Evolutionary conservation across 2,329 filamentous ascomycete genomes (phyloP).

Genomic region (Coniochaeta sp.): DNA sequence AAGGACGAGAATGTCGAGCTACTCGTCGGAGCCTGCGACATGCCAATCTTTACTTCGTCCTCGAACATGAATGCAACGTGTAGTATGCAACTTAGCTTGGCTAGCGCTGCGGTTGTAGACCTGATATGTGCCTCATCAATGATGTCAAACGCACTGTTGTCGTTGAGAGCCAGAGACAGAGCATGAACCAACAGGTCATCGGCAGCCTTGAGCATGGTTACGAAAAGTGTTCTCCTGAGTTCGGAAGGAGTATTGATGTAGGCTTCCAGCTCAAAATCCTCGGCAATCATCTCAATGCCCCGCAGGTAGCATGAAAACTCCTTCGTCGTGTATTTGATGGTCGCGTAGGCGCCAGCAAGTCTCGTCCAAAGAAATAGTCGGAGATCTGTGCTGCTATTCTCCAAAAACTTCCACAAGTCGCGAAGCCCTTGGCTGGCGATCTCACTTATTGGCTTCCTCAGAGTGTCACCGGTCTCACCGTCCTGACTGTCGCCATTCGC

Average conservation of each 20-base stretch:
- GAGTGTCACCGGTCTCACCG: constrained; percentile 4
- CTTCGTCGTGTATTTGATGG: constrained; percentile 80
- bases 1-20: constrained; percentile 48
- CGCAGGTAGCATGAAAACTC: constrained; percentile 80
- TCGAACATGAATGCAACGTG: constrained; percentile 77
- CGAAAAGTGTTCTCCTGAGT: constrained; percentile 60
- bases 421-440: constrained; percentile 51
- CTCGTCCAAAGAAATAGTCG: constrained; percentile 85
- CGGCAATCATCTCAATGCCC: constrained; percentile 75
- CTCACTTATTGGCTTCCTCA: constrained; percentile 37
- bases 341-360: constrained; percentile 80
- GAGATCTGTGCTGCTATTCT: constrained; percentile 72
- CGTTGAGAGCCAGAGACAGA: constrained; percentile 60
- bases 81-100: constrained; percentile 64
- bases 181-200: constrained; percentile 69
- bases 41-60: constrained; percentile 75
- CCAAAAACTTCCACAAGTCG: constrained; percentile 80
- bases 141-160: constrained; percentile 69
- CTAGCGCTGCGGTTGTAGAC: constrained; percentile 63
- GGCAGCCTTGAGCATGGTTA: constrained; percentile 71
- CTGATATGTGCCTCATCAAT: constrained; percentile 73
- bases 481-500: constrained; percentile 9
- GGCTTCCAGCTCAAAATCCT: constrained; percentile 54
- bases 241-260: constrained; percentile 51
- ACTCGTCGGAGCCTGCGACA: constrained; percentile 52